Percentiles rank a stretch among this genome's conserved stretches.
Conservation (phyloP, 495 filamentous ascomycete species). For the Talaromyces proteolyticus region DNA sequence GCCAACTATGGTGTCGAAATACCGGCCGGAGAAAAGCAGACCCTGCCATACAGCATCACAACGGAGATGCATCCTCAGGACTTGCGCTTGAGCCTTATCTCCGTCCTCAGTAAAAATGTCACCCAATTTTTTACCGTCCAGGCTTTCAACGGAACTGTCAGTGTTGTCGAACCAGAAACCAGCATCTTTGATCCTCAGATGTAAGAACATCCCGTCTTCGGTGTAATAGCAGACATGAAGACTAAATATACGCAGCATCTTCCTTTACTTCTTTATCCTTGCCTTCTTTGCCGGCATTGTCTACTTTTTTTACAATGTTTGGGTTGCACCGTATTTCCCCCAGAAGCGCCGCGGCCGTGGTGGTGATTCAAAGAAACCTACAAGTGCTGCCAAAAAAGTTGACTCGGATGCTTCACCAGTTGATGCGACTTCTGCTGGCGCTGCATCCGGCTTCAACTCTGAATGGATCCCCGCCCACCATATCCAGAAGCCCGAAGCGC, state of each 20-base stretch:
- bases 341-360: conserved; percentile 74
- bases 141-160: conserved; percentile 83
- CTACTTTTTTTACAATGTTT: conserved; percentile 98
- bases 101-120: conserved; percentile 61
- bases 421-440: conserved; percentile 63
- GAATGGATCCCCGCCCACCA: conserved; percentile 94
- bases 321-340: conserved; percentile 94
- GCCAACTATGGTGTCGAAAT: conserved; percentile 68
- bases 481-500: conserved; percentile 78
- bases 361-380: conserved; percentile 51
- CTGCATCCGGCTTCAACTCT: conserved; percentile 78
- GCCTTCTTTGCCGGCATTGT: conserved; percentile 68
- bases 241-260: conserved; percentile 60
- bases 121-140: conserved; percentile 66
- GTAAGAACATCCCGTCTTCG: conserved; percentile 42
- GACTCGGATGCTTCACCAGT: conserved; percentile 56
- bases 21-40: conserved; percentile 69
- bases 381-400: conserved; percentile 57
- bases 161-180: conserved; percentile 85
- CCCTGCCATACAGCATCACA: conserved; percentile 74
- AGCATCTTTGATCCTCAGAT: conserved; percentile 96
- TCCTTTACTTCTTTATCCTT: conserved; percentile 91
- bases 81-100: conserved; percentile 68
- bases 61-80: conserved; percentile 94
- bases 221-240: conserved; percentile 1